Base-by-base conservation (phyloP, 2,329 filamentous ascomycete genomes). In the Rutstroemia sp. region DNA sequence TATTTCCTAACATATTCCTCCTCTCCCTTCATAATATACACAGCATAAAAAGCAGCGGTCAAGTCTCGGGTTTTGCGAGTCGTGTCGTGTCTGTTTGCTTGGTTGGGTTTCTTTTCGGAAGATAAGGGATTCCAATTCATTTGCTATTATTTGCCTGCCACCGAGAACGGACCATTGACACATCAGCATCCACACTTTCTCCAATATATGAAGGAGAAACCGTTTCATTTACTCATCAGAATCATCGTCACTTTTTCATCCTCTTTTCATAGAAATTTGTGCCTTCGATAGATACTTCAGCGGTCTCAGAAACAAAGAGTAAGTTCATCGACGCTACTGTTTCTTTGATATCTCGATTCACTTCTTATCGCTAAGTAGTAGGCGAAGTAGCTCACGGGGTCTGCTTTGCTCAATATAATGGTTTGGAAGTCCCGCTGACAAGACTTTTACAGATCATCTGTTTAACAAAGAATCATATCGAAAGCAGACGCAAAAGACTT, bases 91-190 rank as follows among this genome's bases (percentile, higher is more conserved):
- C 30, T 34, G 10, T 9, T 9, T 34, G 9, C 30, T 34, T 8
- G 30, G 30, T 34, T 34, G 30, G 30, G 30, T 34, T 34, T 9
- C 10, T 34, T 34, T 34, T 34, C 30, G 30, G 39, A 42, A 17
- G 19, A 42, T 19, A 42, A 42, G n/a, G 16, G 7, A n/a, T 41
- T n/a, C 38, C 38, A 14, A 16, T 41, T 17, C 9, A 16, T 41
- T 41, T 17, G 12, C n/a, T 12, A 8, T n/a, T 6, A 19, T 17
- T 42, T 19, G 16, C 14, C 6, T 41, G 16, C 19, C 39, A 42
- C 21, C 49, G 49, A 51, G 49, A 51, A 51, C 49, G 49, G 37
- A 51, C 49, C 49, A 42, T 17, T 51, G 49, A 51, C 49, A 51
- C 49, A 51, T 51, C 49, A 51, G 49, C 49, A 51, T 44, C 49